Percentiles rank a stretch among this genome's conserved stretches.
phyloP scores from a whole-genome alignment of 176 grass and related monocot genomes.

The Eragrostis nindensis region DNA sequence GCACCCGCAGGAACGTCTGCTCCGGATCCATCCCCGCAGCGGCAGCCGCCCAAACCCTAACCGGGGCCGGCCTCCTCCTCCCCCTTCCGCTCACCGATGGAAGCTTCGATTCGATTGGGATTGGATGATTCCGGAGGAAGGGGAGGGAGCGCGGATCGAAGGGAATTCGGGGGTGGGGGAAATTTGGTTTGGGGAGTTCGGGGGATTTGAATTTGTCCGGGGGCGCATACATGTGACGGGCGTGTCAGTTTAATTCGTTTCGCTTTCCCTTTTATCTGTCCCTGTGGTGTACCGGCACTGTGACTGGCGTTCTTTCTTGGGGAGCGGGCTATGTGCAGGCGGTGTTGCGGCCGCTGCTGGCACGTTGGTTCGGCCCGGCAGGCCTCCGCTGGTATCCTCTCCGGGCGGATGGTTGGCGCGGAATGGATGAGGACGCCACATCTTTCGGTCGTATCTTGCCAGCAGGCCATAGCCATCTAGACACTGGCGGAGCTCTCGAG shows the following conservation, averaged over 20 bases:
- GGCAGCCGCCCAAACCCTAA: conserved; percentile 48
- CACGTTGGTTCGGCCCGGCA: conserved; percentile 15
- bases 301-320: conserved; percentile 38
- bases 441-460: too few relatives aligned
- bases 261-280: background rate
- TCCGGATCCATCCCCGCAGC: conserved; percentile 91
- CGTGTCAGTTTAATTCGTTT: conserved; percentile 36
- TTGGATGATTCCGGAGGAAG: background rate
- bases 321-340: conserved; percentile 28
- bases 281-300: background rate
- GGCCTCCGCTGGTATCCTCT: too few relatives aligned
- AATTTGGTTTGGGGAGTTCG: background rate
- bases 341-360: background rate
- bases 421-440: background rate
- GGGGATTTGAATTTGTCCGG: conserved; percentile 37
- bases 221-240: background rate
- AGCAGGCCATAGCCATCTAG: too few relatives aligned
- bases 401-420: background rate
- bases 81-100: background rate
- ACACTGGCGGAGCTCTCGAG: too few relatives aligned
- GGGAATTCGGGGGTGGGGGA: background rate
- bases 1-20: conserved; percentile 96
- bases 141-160: background rate
- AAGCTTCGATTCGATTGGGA: conserved; percentile 33
- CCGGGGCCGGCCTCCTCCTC: background rate